A percentile compares a stretch with the other conserved stretches of the same genome.
Evolutionary conservation across 1,284 basidiomycete species (phyloP).

Genomic region (Agroathelia rolfsii): DNA sequence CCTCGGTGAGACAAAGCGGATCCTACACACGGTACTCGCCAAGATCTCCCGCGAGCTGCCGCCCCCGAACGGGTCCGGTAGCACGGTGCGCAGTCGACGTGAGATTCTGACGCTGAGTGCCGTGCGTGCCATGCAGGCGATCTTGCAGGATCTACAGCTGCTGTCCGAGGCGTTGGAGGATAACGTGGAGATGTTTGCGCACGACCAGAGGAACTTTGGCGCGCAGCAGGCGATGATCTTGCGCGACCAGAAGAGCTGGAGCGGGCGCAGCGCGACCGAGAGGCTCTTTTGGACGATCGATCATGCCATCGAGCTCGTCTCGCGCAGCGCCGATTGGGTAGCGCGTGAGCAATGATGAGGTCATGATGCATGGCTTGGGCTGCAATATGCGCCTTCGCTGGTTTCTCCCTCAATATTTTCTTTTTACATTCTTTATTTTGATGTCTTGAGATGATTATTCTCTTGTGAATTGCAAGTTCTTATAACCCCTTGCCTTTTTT

Average conservation of each 20-base stretch:
- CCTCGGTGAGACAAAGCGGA: constrained; percentile 80
- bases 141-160: constrained; percentile 76
- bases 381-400: no score
- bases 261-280: constrained; percentile 76
- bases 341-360: constrained; percentile 65
- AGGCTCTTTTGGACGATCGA: constrained; percentile 83
- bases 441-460: no score
- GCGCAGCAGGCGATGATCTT: constrained; percentile 92
- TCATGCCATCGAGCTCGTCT: constrained; percentile 73
- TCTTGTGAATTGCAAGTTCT: no score
- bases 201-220: constrained; percentile 85
- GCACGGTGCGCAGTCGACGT: constrained; percentile 56
- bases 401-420: no score
- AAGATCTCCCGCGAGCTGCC: constrained; percentile 66
- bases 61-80: constrained; percentile 28
- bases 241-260: constrained; percentile 90
- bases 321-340: constrained; percentile 77
- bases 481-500: no score
- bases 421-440: no score
- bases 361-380: no score
- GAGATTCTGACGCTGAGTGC: constrained; percentile 63
- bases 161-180: constrained; percentile 81
- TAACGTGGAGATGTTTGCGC: constrained; percentile 81
- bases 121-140: constrained; percentile 71
- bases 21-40: constrained; percentile 76